These are phyloP conservation scores for Porodaedalea pini DNA, from an alignment of 1,284 basidiomycete genomes.

Conservation along the genomic window DNA sequence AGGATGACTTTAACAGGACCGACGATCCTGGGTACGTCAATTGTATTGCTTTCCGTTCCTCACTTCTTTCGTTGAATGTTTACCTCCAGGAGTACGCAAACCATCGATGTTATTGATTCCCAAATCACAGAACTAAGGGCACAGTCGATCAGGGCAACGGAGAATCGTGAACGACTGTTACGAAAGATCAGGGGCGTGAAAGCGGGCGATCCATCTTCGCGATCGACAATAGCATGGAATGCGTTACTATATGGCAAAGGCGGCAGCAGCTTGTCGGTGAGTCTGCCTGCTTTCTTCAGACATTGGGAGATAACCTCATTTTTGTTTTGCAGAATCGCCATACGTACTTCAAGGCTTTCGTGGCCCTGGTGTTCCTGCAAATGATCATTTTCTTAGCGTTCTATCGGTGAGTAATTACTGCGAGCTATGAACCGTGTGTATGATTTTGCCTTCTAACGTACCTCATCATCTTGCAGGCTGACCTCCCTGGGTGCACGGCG, in stretches of 20 bases:
- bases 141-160: slow-evolving; percentile 18
- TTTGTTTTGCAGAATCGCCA: background rate
- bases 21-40: slow-evolving; percentile 15
- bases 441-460: background rate
- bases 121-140: slow-evolving; percentile 9
- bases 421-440: background rate
- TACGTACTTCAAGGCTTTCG: slow-evolving; percentile 2
- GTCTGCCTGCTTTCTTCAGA: background rate
- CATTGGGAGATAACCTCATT: background rate
- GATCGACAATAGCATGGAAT: background rate
- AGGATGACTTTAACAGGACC: slow-evolving; percentile 38
- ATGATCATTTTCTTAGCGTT: slow-evolving; percentile 8
- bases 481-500: slow-evolving; percentile 38
- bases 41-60: background rate
- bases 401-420: slow-evolving; percentile 14
- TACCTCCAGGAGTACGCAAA: slow-evolving; percentile 9
- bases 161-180: slow-evolving; percentile 15
- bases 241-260: background rate
- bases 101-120: slow-evolving; percentile 12
- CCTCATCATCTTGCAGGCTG: slow-evolving; percentile 30
- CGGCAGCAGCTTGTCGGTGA: background rate
- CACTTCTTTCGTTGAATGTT: background rate
- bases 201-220: slow-evolving; percentile 3
- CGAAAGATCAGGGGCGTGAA: slow-evolving; percentile 3
- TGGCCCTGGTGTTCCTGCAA: slow-evolving; percentile 7